Evolutionary conservation across 768 basidiomycete species (phyloP).

Genomic region (Mycena latifolia): DNA sequence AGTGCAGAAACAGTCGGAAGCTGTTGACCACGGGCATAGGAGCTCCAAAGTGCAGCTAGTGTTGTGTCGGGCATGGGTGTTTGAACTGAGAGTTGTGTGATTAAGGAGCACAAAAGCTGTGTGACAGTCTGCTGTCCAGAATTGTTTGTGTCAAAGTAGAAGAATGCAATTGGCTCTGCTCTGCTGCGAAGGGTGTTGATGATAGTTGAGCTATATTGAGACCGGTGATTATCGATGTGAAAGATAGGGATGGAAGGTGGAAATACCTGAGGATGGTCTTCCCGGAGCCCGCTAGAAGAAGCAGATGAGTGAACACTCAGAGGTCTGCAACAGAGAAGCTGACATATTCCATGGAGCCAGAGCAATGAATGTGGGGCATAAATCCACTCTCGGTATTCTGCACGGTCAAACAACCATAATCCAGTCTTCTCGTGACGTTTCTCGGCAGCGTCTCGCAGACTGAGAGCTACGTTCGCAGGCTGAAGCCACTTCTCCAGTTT

Average conservation of each 20-base stretch:
- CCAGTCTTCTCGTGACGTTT: background rate
- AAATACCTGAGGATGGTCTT: constrained; percentile 17
- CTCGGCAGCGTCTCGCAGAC: constrained; percentile 5
- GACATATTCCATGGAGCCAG: constrained; percentile 20
- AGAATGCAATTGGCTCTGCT: constrained; percentile 2
- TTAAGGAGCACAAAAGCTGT: constrained; percentile 9
- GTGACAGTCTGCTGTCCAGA: no score
- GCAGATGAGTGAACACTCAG: background rate
- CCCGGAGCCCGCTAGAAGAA: constrained; percentile 4
- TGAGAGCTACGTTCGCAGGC: background rate
- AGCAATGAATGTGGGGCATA: constrained; percentile 13
- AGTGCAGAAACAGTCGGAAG: no score
- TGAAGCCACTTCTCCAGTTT: constrained; percentile 13
- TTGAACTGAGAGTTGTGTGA: constrained; percentile 26
- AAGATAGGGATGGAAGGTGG: no score
- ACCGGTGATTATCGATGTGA: background rate
- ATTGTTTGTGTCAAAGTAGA: constrained; percentile 29
- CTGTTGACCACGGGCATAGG: no score
- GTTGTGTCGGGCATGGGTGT: background rate
- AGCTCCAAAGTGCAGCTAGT: no score
- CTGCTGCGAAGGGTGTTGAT: constrained; percentile 1
- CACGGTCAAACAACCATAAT: background rate
- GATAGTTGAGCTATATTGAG: constrained; percentile 11
- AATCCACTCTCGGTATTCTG: constrained; percentile 12
- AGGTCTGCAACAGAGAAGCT: background rate